A percentile compares a stretch with the other conserved stretches of the same genome.
Conservation (phyloP, 1,284 basidiomycete genomes). For the Golubevia sp. region DNA sequence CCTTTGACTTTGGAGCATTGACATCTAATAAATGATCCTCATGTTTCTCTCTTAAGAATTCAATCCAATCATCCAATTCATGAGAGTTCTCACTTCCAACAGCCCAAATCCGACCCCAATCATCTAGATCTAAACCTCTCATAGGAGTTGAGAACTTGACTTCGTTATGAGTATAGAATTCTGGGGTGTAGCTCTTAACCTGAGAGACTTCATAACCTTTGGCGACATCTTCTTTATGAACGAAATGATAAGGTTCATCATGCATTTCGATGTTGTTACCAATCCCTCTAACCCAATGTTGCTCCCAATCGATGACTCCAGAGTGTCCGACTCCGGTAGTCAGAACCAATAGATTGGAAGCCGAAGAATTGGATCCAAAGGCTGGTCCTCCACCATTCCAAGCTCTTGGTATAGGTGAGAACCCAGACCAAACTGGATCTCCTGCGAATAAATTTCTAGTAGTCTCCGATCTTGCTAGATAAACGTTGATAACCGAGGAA, state of each 20-base stretch:
- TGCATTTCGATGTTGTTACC: slow-evolving; percentile 15
- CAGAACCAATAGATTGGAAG: no score
- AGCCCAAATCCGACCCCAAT: slow-evolving; percentile 30
- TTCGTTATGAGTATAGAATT: slow-evolving; percentile 29
- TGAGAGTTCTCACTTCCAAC: slow-evolving; percentile 5
- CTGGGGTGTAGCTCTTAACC: slow-evolving; percentile 32
- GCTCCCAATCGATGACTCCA: slow-evolving; percentile 31
- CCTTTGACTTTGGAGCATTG: no score
- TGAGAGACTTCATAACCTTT: neutral
- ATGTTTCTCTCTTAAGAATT: neutral
- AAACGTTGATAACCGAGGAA: no score
- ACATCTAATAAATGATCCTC: neutral
- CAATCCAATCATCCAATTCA: slow-evolving; percentile 1
- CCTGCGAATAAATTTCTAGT: no score
- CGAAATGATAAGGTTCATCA: slow-evolving; percentile 3
- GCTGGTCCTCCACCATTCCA: no score
- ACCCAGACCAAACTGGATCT: no score
- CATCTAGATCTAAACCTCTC: slow-evolving; percentile 23
- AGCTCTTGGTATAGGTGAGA: no score
- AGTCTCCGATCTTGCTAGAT: no score
- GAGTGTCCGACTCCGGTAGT: no score
- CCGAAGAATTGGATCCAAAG: no score
- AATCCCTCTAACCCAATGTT: slow-evolving; percentile 39
- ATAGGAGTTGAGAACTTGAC: slow-evolving; percentile 13
- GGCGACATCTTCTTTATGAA: neutral